A percentile compares a stretch with the other conserved stretches of the same genome.
Conservation (phyloP, 2,329 filamentous ascomycete genomes). For the Penicillium sp. region DNA sequence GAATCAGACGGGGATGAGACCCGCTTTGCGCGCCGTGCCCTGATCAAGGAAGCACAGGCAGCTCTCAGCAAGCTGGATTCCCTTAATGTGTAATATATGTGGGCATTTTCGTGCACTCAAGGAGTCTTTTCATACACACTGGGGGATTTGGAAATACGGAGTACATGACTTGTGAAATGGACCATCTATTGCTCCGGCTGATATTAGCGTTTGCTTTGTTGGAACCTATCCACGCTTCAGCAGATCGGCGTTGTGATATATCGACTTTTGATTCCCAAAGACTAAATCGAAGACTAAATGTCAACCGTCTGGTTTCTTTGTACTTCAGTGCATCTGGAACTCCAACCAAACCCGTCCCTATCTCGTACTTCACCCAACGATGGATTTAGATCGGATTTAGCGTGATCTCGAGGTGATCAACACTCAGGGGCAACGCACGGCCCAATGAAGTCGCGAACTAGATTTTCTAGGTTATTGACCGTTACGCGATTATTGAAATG, state of each 20-base stretch:
- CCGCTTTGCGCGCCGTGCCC: constrained; percentile 49
- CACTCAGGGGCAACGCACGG: constrained; percentile 12
- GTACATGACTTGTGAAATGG: neutral
- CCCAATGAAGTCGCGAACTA: neutral
- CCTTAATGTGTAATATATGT: constrained; percentile 18
- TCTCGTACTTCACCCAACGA: neutral
- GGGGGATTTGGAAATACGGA: neutral
- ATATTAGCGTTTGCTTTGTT: neutral
- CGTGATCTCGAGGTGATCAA: constrained; percentile 7
- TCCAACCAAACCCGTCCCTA: neutral
- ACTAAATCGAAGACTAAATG: constrained; percentile 6
- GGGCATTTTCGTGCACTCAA: neutral
- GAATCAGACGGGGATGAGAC: constrained; percentile 68
- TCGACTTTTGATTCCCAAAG: constrained; percentile 4
- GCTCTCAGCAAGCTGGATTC: constrained; percentile 42
- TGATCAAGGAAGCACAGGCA: constrained; percentile 46
- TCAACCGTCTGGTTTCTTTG: too few species aligned
- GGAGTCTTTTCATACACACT: neutral
- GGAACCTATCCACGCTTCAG: neutral
- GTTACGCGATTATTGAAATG: constrained; percentile 4
- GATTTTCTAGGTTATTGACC: neutral
- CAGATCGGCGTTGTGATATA: constrained; percentile 8
- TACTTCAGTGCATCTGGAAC: too few species aligned
- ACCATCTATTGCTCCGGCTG: neutral
- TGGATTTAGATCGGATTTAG: neutral